These are phyloP conservation scores for Psilocybe azurescens DNA, from an alignment of 768 basidiomycete genomes.

Conservation along the genomic window DNA sequence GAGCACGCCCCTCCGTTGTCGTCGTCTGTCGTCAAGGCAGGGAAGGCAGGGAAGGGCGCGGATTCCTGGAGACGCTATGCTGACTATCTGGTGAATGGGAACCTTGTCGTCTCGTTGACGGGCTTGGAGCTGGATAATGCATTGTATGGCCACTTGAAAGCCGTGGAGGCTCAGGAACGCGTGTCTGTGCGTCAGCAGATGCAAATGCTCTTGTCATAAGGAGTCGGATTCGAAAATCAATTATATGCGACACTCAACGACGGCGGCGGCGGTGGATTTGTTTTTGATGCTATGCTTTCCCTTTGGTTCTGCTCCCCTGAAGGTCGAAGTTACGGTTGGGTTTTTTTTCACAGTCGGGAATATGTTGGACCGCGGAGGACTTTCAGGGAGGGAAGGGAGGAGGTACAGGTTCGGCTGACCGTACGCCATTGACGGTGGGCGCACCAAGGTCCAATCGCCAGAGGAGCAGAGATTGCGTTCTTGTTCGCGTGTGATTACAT, in stretches of 20 bases:
- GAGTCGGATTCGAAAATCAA: background rate
- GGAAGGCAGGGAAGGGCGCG: constrained; percentile 42
- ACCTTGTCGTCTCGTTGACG: constrained; percentile 55
- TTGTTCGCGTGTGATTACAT: too few relatives aligned
- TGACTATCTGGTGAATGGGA: constrained; percentile 54
- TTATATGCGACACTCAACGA: background rate
- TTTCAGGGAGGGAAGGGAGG: background rate
- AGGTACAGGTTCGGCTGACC: background rate
- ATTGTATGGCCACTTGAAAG: constrained; percentile 38
- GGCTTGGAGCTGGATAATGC: constrained; percentile 47
- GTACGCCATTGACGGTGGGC: too few relatives aligned
- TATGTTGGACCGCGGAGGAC: background rate
- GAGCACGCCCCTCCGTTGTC: background rate
- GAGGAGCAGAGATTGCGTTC: too few relatives aligned
- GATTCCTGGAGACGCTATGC: constrained; percentile 69
- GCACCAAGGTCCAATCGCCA: too few relatives aligned
- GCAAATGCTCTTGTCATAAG: constrained; percentile 1
- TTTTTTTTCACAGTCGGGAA: background rate
- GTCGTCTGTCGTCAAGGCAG: background rate
- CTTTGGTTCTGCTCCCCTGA: background rate
- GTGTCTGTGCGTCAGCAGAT: background rate
- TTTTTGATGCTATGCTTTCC: background rate
- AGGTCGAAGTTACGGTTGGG: too few relatives aligned
- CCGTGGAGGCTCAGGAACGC: background rate
- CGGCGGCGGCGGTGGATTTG: background rate